Evolutionary conservation across 2,329 filamentous ascomycete species (phyloP), one percentile per base, ranked within the genome.

Genomic region (Blastomyces emzantsi): DNA sequence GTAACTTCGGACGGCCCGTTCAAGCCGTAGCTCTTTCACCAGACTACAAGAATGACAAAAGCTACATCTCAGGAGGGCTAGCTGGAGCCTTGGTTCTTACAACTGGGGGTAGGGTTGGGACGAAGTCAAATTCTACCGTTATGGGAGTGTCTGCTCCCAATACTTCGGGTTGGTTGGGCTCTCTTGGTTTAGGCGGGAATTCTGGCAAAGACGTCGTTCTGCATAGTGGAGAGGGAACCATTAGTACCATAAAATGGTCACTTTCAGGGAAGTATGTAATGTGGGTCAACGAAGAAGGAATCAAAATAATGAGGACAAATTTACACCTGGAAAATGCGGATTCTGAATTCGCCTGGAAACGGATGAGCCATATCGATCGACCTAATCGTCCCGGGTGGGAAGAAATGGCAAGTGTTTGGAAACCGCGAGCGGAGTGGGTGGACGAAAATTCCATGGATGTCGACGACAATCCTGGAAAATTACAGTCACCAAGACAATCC

Each of bases 381-480:
- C 94, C 94, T 1, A 90, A 91, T 70, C 89, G 89, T 5, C 86
- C 89, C 9, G 87, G 89, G 63, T 97, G 94, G 91, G 91, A 97
- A 68, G 92, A 96, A 52, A 97, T 99, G 92, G 92, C 92, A 0
- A 85, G 89, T 57, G 90, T 97, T 3, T 97, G 94, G 92, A 96
- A 93, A 77, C 90, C 90, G 1, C 84, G 92, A 28, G 87, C 87
- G 0, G 92, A 97, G 73, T 99, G 94, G 94, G 88, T 97, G 55
- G 90, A 97, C 70, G 89, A 96, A 70, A 83, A 87, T 65, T 81
- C 85, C 6, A 80, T 97, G n/a, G 90, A 92, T 68, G 81, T 79
- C 2, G 89, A 93, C 62, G 87, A 92, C 45, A 81, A 84, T 30
- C 64, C 69, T 55, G 41, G 54, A 28, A 72, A 70, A 55, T 63